These are phyloP conservation scores for Tremellales sp. DNA, from an alignment of 1,284 basidiomycete species.

Conservation along the genomic window DNA sequence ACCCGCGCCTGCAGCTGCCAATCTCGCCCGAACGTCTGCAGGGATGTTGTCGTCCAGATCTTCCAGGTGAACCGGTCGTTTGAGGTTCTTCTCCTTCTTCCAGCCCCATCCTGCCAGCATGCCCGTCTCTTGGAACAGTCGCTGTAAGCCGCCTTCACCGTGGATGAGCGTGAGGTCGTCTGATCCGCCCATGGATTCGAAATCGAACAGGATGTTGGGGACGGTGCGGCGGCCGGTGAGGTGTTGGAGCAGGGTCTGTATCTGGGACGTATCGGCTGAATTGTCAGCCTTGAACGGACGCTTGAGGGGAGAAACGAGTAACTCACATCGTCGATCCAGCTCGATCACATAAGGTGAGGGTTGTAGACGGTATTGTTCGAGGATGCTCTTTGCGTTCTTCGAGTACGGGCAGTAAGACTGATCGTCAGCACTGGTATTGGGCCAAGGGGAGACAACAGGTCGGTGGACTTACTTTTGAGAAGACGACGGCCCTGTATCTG, in stretches of 20 bases:
- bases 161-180: conserved; percentile 46
- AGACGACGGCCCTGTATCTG: conserved; percentile 36
- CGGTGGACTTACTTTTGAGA: conserved; percentile 42
- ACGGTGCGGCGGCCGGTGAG: conserved; percentile 47
- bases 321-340: conserved; percentile 48
- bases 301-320: background rate
- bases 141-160: conserved; percentile 41
- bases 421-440: background rate
- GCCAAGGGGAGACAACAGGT: background rate
- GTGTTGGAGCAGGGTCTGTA: conserved; percentile 40
- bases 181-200: conserved; percentile 43
- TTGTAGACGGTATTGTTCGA: conserved; percentile 33
- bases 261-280: conserved; percentile 36
- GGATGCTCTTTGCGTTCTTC: conserved; percentile 40
- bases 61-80: background rate
- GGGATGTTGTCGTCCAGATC: too few species aligned
- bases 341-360: conserved; percentile 44
- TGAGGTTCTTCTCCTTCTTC: conserved; percentile 1
- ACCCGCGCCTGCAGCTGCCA: too few species aligned
- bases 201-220: conserved; percentile 48
- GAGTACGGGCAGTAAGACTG: conserved; percentile 49
- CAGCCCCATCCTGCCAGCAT: conserved; percentile 11
- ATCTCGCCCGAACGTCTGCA: too few species aligned
- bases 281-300: background rate
- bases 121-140: conserved; percentile 25